Evolutionary conservation across 768 basidiomycete species (phyloP).

Genomic region (Boletus rubescentipes): DNA sequence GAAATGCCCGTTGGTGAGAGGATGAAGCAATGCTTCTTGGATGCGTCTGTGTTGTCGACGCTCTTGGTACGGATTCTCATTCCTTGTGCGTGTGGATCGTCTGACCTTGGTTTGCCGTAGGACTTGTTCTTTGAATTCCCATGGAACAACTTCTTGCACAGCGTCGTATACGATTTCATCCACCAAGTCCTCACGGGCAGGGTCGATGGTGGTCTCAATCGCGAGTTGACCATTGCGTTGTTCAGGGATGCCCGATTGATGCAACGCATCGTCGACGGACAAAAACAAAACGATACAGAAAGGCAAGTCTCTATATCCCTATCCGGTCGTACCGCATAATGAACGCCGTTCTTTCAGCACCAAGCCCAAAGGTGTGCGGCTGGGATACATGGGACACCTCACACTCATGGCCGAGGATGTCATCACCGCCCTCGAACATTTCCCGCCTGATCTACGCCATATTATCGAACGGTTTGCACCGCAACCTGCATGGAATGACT

Average conservation of each 20-base stretch:
- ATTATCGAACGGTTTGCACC: constrained; percentile 68
- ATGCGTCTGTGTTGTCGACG: constrained; percentile 69
- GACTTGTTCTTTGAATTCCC: constrained; percentile 95
- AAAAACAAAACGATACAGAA: constrained; percentile 74
- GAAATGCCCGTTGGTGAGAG: constrained; percentile 70
- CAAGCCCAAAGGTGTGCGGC: constrained; percentile 72
- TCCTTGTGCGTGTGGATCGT: neutral
- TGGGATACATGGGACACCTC: constrained; percentile 97
- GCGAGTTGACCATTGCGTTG: constrained; percentile 77
- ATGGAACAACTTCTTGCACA: constrained; percentile 97
- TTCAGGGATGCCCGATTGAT: constrained; percentile 87
- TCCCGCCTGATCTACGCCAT: constrained; percentile 73
- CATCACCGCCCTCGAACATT: constrained; percentile 83
- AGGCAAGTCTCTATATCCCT: constrained; percentile 45
- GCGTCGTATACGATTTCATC: constrained; percentile 91
- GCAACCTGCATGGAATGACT: constrained; percentile 83
- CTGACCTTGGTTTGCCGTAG: constrained; percentile 37
- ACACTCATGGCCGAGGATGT: constrained; percentile 95
- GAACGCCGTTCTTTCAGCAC: constrained; percentile 39
- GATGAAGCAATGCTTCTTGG: constrained; percentile 76
- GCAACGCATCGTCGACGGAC: constrained; percentile 84
- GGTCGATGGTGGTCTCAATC: constrained; percentile 78
- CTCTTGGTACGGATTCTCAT: constrained; percentile 60
- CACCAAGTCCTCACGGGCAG: constrained; percentile 94
- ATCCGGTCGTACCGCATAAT: constrained; percentile 3